phyloP scores from a whole-genome alignment of 2,329 filamentous ascomycete genomes.

The Hypoxylon sp. region DNA sequence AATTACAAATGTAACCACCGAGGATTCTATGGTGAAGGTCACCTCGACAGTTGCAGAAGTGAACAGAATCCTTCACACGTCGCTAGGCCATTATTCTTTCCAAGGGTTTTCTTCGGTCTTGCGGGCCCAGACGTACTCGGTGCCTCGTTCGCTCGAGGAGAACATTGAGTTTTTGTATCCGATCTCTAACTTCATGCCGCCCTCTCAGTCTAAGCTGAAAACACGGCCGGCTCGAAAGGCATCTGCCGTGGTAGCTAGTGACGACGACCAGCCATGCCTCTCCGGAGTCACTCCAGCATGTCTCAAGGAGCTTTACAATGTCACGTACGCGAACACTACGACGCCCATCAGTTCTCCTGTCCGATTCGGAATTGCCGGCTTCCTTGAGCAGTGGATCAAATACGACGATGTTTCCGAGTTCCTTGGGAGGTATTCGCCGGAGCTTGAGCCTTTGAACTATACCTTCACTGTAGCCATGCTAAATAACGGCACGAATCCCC shows the following conservation, averaged over 20 bases:
- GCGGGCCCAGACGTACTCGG: slow-evolving; percentile 59
- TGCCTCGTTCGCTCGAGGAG: slow-evolving; percentile 56
- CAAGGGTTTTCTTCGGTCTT: slow-evolving; percentile 55
- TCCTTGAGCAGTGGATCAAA: slow-evolving; percentile 63
- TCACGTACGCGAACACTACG: slow-evolving; percentile 52
- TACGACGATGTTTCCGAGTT: slow-evolving; percentile 58
- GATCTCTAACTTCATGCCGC: slow-evolving; percentile 63
- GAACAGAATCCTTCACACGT: slow-evolving; percentile 57
- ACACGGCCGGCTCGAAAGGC: slow-evolving; percentile 10
- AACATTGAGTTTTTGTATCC: slow-evolving; percentile 63
- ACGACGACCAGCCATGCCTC: slow-evolving; percentile 46
- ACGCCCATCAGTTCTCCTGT: slow-evolving; percentile 51
- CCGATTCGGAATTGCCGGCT: slow-evolving; percentile 62
- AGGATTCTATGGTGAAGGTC: slow-evolving; percentile 59
- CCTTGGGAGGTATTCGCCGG: slow-evolving; percentile 53
- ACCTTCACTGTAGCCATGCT: slow-evolving; percentile 58
- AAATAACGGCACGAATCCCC: slow-evolving; percentile 60
- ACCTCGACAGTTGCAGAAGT: slow-evolving; percentile 56
- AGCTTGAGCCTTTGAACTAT: slow-evolving; percentile 53
- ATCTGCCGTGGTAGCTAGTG: slow-evolving; percentile 1
- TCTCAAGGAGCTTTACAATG: slow-evolving; percentile 60
- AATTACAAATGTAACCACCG: slow-evolving; percentile 51
- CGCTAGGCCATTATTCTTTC: slow-evolving; percentile 59
- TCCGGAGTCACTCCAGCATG: slow-evolving; percentile 40
- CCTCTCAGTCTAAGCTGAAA: slow-evolving; percentile 38